Percentiles rank a stretch among this genome's conserved stretches.
phyloP scores from a whole-genome alignment of 805 yeast genomes.

The Saccharomycopsis sp. region DNA sequence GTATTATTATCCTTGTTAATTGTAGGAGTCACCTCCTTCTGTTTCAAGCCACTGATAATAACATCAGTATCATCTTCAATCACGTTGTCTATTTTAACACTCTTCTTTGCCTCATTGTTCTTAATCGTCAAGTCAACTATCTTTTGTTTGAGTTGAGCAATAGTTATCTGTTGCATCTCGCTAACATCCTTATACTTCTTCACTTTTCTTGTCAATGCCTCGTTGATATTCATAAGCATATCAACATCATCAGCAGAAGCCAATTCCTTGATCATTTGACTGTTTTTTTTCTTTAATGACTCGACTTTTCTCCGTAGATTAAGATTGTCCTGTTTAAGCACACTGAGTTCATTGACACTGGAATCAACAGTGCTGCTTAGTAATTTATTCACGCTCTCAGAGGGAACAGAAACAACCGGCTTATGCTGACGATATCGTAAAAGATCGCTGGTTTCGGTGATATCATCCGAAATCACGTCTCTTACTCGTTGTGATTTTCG shows the following conservation, averaged over 20 bases:
- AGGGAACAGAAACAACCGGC: constrained; percentile 10
- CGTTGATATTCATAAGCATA: neutral
- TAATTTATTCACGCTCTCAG: constrained; percentile 11
- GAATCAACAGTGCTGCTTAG: constrained; percentile 7
- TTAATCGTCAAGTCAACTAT: neutral
- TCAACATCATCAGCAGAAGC: neutral
- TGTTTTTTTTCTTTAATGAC: constrained; percentile 3
- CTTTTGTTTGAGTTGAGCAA: neutral
- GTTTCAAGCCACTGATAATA: neutral
- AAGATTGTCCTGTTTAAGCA: neutral
- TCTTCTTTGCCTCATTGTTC: neutral
- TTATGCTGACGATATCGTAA: constrained; percentile 7
- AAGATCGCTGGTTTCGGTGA: constrained; percentile 16
- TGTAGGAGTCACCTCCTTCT: neutral
- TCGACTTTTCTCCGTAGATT: constrained; percentile 3
- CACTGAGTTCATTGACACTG: constrained; percentile 4
- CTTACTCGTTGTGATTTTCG: neutral
- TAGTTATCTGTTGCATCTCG: neutral
- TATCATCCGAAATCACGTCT: constrained; percentile 1
- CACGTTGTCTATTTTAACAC: neutral
- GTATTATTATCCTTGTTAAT: neutral
- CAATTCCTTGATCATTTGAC: constrained; percentile 8
- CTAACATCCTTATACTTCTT: neutral
- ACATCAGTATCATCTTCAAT: neutral
- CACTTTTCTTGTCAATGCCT: neutral